Evolutionary conservation across 345 rosid genomes (phyloP), one percentile per base, ranked within the genome.

Genomic region (Noccaea caerulescens): DNA sequence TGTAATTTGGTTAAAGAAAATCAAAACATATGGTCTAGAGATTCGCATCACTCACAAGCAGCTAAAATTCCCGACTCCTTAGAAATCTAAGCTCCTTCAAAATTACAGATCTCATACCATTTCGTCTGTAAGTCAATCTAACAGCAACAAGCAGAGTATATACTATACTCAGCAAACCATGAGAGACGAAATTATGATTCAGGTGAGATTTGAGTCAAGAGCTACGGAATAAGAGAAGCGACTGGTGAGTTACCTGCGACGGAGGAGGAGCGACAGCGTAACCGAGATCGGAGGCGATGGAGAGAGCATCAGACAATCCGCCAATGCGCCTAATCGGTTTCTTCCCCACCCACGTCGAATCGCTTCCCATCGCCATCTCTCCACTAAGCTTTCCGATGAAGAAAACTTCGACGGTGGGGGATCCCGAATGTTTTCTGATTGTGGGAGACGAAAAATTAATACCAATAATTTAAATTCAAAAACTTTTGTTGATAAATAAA

Each of bases 221-320:
- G 58, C 16, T 20, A 16, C 2, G 56, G 18, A 10, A 30, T 43
- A 0, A 36, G 61, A 39, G 53, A 62, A 61, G 58, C 36, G 45
- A 33, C 6, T 12, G 27, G 65, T 37, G 20, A 70, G 68, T 14
- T 58, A 90, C 99, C 89, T 89, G 95, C 6, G 98, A 84, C 53
- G 92, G 88, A 58, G 93, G 83, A 54, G 90, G 79, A 8, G 94
- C 77, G 70, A 91, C 90, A 13, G 96, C 73, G 80, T 80, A 94
- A 30, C 99, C 98, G 46, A 94, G 99, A 78, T 94, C 99, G 77
- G 97, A 78, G 45, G 99, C 98, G 56, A 94, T 89, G 76, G 99
- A 89, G 69, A 94, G 96, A 9, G 99, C 99, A 76, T 94, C 98
- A 46, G 93, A 84, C 81, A 94, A 88, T 36, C 99, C 99, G 13